Base-by-base conservation (phyloP, 1,284 basidiomycete genomes). In the Ceratobasidium sp. region DNA sequence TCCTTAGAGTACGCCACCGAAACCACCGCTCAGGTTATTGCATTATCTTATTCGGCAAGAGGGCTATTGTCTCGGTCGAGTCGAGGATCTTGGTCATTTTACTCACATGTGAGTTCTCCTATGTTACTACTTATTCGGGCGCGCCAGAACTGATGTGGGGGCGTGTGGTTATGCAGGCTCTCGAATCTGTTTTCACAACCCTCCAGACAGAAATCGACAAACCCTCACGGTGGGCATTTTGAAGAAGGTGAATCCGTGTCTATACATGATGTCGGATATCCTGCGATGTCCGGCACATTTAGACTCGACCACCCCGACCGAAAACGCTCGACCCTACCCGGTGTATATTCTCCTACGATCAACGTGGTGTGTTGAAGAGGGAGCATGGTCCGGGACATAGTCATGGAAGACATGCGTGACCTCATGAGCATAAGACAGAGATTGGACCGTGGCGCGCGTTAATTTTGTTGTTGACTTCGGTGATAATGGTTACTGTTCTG, bases 131-230 rank as follows among this genome's bases (percentile, higher is more conserved):
- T 48, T 36, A 24, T 24, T n/a, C 36, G n/a, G 15, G 15, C 27
- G 7, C 22, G 1, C 11, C 36, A 41, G 36, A n/a, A 53, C 17
- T 53, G 27, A 53, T 24, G n/a, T 53, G 6, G 19, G 50, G 17
- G 31, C 11, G 1, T 22, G 1, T 54, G 73, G 75, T 14, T 76
- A 76, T 44, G 41, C 73, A 36, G 75, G 50, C 15, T 76, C 75
- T 17, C 71, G 75, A 5, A 50, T 76, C 47, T 76, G 73, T 63
- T 36, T 76, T n/a, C 75, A 76, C 64, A 76, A 76, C 54, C 75
- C 75, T 27, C 75, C 75, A 1, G 67, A 54, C 67, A 54, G 56
- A 19, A 60, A 71, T 14, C 57, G 59, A 47, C 33, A 19, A 1
- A 45, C 66, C n/a, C 17, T 24, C 24, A 56, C 51, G 7, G 19